These are phyloP conservation scores for Limonium bicolor DNA, from an alignment of 148 eudicot genomes.

Conservation along the genomic window DNA sequence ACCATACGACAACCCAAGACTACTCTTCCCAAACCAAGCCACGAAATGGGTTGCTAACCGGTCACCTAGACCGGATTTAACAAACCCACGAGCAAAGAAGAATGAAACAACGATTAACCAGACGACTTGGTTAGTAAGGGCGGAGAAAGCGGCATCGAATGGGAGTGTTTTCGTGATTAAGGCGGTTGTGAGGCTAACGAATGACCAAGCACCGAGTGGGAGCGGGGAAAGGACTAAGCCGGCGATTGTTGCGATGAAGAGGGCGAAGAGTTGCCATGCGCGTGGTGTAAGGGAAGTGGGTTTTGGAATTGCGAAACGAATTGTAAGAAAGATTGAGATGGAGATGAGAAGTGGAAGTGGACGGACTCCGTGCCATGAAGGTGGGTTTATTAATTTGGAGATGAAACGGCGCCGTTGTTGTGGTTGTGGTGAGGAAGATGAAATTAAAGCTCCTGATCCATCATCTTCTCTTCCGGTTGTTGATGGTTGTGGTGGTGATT, in stretches of 20 bases:
- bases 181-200: constrained; percentile 38
- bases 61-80: constrained; percentile 71
- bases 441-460: too few relatives aligned
- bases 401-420: constrained; percentile 3
- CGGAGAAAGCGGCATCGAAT: constrained; percentile 44
- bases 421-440: too few relatives aligned
- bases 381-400: not conserved
- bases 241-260: constrained; percentile 51
- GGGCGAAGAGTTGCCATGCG: constrained; percentile 67
- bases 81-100: constrained; percentile 84
- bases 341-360: constrained; percentile 34
- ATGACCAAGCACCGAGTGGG: constrained; percentile 82
- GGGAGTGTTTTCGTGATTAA: constrained; percentile 44
- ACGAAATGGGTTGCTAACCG: constrained; percentile 65
- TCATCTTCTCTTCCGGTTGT: too few relatives aligned
- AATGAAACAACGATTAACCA: constrained; percentile 86
- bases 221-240: constrained; percentile 54
- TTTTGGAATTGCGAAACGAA: constrained; percentile 56
- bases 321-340: constrained; percentile 23
- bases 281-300: constrained; percentile 33
- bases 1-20: constrained; percentile 71
- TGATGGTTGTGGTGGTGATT: not conserved
- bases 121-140: constrained; percentile 60
- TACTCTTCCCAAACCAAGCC: constrained; percentile 58
- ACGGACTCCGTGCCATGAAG: constrained; percentile 29